Conservation (phyloP, 2,329 filamentous ascomycete species). For the Colletotrichum magnum region DNA sequence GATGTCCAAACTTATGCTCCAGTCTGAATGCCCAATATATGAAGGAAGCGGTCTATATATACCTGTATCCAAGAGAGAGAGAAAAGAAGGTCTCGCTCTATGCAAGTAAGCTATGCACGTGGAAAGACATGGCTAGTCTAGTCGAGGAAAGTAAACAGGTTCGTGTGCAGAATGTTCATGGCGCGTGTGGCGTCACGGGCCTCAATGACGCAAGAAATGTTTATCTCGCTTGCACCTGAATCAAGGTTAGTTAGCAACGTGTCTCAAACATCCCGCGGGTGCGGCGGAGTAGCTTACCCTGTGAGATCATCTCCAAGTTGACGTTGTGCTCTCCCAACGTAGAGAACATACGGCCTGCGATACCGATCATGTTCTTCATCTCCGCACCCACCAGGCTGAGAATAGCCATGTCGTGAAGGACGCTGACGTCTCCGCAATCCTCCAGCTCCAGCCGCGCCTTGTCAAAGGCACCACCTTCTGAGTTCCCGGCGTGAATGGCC, state of each 20-base stretch:
- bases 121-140: constrained; percentile 51
- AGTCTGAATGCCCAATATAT: neutral
- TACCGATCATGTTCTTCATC: constrained; percentile 97
- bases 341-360: constrained; percentile 94
- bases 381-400: constrained; percentile 94
- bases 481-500: constrained; percentile 88
- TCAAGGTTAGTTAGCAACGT: constrained; percentile 42
- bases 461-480: constrained; percentile 73
- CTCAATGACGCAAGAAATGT: constrained; percentile 98
- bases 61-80: constrained; percentile 11
- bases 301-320: constrained; percentile 99
- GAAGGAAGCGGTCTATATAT: constrained; percentile 6
- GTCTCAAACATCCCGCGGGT: constrained; percentile 61
- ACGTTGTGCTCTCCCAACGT: constrained; percentile 93
- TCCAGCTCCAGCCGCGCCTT: constrained; percentile 80
- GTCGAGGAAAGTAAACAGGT: constrained; percentile 95
- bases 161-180: constrained; percentile 96
- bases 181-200: constrained; percentile 91
- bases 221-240: constrained; percentile 95
- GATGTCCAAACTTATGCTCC: constrained; percentile 20
- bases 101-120: neutral
- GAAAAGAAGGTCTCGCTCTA: constrained; percentile 25
- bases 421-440: constrained; percentile 89
- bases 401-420: constrained; percentile 94
- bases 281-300: constrained; percentile 73